These are phyloP conservation scores for Nicotiana knightiana DNA, from an alignment of 257 asterid species.

Conservation along the genomic window DNA sequence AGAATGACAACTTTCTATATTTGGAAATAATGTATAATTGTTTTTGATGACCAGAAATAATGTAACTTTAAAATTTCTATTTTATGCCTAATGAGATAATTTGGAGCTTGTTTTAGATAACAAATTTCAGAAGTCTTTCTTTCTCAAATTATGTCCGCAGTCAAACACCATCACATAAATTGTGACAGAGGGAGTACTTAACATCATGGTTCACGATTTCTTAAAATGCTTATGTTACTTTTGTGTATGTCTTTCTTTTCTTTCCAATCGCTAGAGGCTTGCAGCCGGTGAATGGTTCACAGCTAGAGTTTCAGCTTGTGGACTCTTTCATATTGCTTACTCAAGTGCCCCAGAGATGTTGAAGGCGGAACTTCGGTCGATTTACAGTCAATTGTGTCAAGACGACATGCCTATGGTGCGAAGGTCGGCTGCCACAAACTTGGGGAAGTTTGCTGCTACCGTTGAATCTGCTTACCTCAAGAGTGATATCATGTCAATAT, in stretches of 20 bases:
- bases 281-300: constrained; percentile 99
- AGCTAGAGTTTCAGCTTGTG: constrained; percentile 94
- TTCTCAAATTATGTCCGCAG: no score
- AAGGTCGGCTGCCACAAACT: constrained; percentile 81
- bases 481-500: constrained; percentile 43
- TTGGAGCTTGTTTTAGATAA: no score
- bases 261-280: constrained; percentile 49
- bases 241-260: not conserved
- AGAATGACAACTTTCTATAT: no score
- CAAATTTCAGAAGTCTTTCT: no score
- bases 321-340: constrained; percentile 85
- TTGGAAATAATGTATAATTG: no score
- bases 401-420: constrained; percentile 98
- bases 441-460: constrained; percentile 47
- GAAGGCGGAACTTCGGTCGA: constrained; percentile 75
- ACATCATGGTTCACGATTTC: not conserved
- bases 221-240: not conserved
- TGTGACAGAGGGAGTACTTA: no score
- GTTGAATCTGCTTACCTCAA: constrained; percentile 42
- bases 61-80: no score
- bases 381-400: constrained; percentile 77
- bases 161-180: no score
- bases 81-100: no score
- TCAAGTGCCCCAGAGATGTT: constrained; percentile 69
- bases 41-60: no score